phyloP scores from a whole-genome alignment of 495 filamentous ascomycete species.

The Aspergillus olivimuriae region DNA sequence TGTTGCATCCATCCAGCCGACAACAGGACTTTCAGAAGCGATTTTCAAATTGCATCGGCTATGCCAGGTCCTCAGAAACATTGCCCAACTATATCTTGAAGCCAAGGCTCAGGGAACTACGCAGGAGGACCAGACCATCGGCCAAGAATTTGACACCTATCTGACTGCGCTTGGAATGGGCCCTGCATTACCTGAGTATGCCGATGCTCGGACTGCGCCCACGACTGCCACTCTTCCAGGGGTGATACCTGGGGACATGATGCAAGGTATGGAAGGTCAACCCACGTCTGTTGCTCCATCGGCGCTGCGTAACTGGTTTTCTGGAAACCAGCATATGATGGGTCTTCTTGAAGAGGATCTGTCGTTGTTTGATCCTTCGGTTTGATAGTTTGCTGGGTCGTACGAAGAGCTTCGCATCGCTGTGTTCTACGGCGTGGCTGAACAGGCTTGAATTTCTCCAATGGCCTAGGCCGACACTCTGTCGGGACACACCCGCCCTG shows the following conservation, averaged over 20 bases:
- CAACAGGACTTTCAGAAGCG: constrained; percentile 46
- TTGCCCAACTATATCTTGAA: constrained; percentile 58
- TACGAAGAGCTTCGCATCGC: too few relatives aligned
- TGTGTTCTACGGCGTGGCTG: too few relatives aligned
- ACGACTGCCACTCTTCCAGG: background rate
- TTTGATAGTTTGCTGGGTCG: constrained; percentile 1
- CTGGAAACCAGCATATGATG: constrained; percentile 59
- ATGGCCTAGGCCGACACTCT: too few relatives aligned
- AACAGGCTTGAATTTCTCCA: too few relatives aligned
- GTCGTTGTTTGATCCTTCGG: constrained; percentile 40
- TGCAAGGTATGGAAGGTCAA: constrained; percentile 5
- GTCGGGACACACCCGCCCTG: too few relatives aligned
- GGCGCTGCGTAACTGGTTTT: constrained; percentile 59
- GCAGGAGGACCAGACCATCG: constrained; percentile 38
- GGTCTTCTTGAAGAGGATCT: constrained; percentile 56
- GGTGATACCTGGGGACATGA: constrained; percentile 8
- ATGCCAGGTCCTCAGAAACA: constrained; percentile 53
- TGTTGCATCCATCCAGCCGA: constrained; percentile 47
- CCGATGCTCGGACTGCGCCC: background rate
- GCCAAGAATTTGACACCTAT: constrained; percentile 59
- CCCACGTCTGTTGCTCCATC: constrained; percentile 26
- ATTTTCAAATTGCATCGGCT: constrained; percentile 54
- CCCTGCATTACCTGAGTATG: constrained; percentile 24
- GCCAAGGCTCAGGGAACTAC: constrained; percentile 44
- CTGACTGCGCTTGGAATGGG: constrained; percentile 58